Percentiles rank a stretch among this genome's conserved stretches.
Conservation (phyloP, 2,329 filamentous ascomycete species). For the Epichloe gansuensis region DNA sequence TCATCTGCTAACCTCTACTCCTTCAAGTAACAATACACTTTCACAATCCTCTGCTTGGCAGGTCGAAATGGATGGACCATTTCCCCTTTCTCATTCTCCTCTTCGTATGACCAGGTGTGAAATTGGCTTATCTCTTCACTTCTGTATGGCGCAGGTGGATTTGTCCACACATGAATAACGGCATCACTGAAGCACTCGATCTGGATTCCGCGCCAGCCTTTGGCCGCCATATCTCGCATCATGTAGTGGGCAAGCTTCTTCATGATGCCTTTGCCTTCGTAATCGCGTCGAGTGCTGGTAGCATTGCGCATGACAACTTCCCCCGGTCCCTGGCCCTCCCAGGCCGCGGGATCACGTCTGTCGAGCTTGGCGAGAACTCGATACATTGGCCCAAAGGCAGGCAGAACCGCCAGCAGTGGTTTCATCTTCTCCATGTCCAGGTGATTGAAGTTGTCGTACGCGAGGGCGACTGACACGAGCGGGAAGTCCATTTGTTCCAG, state of each 20-base stretch:
- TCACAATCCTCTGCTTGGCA: too few species aligned
- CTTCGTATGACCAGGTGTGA: background rate
- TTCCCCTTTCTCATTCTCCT: background rate
- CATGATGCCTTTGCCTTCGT: conserved; percentile 16
- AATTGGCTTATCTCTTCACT: conserved; percentile 7
- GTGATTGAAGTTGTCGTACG: too few species aligned
- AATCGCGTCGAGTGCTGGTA: conserved; percentile 15
- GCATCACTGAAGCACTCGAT: conserved; percentile 13
- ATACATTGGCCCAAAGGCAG: too few species aligned
- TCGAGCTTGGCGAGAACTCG: too few species aligned
- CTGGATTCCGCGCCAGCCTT: conserved; percentile 15
- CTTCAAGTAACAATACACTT: too few species aligned
- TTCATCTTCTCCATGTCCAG: too few species aligned
- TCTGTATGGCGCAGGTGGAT: conserved; percentile 14
- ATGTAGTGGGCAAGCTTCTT: conserved; percentile 11
- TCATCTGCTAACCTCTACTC: too few species aligned
- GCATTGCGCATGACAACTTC: conserved; percentile 15
- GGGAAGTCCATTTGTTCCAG: too few species aligned
- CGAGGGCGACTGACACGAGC: too few species aligned
- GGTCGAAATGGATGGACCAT: too few species aligned
- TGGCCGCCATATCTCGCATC: conserved; percentile 11
- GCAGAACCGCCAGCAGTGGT: too few species aligned
- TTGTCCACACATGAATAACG: conserved; percentile 14
- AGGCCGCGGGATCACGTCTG: too few species aligned
- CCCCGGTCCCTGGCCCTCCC: conserved; percentile 12